Percentiles rank a stretch among this genome's conserved stretches.
phyloP scores from a whole-genome alignment of 2,329 filamentous ascomycete genomes.

The Xylariaceae sp. region DNA sequence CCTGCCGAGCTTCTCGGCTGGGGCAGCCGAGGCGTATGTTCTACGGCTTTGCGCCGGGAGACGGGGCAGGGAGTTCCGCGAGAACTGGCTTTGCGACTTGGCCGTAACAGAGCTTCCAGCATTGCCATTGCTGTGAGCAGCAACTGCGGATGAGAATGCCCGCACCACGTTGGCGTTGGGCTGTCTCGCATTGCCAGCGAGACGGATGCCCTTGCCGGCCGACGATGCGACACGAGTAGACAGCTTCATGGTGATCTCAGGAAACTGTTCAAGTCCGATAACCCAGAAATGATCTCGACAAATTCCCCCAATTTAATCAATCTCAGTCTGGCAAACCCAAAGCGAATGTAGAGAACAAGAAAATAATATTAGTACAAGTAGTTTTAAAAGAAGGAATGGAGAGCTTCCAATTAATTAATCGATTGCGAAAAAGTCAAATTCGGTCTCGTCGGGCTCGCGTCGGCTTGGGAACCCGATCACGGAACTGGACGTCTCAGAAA shows the following conservation, averaged over 20 bases:
- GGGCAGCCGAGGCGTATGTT: conserved; percentile 23
- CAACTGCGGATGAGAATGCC: conserved; percentile 10
- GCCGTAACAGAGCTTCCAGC: not conserved
- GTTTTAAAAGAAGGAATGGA: too few relatives aligned
- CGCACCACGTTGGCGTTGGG: conserved; percentile 3
- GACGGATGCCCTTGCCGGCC: conserved; percentile 21
- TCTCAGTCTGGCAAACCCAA: too few relatives aligned
- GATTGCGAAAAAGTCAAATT: not conserved
- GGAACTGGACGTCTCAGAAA: conserved; percentile 8
- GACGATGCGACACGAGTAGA: conserved; percentile 17
- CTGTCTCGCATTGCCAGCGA: conserved; percentile 16
- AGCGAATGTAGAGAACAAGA: too few relatives aligned
- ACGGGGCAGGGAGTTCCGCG: conserved; percentile 2
- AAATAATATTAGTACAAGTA: too few relatives aligned
- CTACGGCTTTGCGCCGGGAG: conserved; percentile 13
- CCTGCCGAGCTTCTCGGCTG: conserved; percentile 41
- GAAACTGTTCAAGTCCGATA: conserved; percentile 5
- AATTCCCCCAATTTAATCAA: too few relatives aligned
- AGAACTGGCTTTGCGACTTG: not conserved
- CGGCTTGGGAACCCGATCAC: conserved; percentile 12
- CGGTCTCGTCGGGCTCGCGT: not conserved
- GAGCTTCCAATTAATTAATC: too few relatives aligned
- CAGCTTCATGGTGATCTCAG: conserved; percentile 23
- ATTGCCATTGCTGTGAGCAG: not conserved
- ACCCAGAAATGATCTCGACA: not conserved